Conservation (phyloP, 31 red algal genomes). For the Endocladia muricata region DNA sequence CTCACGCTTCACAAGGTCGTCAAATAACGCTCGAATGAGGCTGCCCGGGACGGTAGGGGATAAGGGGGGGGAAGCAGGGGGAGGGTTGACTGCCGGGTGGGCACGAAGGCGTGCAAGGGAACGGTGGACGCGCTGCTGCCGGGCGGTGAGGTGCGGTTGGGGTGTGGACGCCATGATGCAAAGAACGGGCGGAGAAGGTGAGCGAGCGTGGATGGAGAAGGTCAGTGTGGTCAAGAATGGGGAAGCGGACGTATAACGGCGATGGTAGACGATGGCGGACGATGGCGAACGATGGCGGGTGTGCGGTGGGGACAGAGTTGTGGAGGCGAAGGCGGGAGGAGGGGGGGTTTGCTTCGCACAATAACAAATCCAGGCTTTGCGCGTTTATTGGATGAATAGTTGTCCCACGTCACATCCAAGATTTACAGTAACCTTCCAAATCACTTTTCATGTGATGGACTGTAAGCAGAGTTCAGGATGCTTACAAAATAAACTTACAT, state of each 20-base stretch:
- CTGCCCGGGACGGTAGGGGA: background rate
- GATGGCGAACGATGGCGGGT: background rate
- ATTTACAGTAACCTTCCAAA: too few species aligned
- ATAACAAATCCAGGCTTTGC: too few species aligned
- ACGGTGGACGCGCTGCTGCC: background rate
- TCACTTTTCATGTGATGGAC: too few species aligned
- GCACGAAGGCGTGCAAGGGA: slow-evolving; percentile 7
- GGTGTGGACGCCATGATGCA: background rate
- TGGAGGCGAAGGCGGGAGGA: too few species aligned
- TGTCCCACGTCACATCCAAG: too few species aligned
- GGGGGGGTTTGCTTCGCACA: too few species aligned
- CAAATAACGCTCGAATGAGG: slow-evolving; percentile 16
- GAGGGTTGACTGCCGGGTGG: slow-evolving; percentile 29
- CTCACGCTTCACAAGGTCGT: slow-evolving; percentile 32
- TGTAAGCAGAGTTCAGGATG: too few species aligned
- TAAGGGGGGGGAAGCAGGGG: background rate
- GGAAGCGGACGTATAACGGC: background rate
- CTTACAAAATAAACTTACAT: too few species aligned
- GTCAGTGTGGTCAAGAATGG: background rate
- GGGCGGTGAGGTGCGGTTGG: background rate
- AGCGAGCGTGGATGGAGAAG: background rate
- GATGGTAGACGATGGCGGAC: background rate
- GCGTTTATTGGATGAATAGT: too few species aligned
- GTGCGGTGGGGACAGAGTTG: too few species aligned
- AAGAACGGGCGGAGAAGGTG: background rate